These are phyloP conservation scores for Scutellaria galericulata DNA, from an alignment of 257 asterid genomes.

Conservation along the genomic window DNA sequence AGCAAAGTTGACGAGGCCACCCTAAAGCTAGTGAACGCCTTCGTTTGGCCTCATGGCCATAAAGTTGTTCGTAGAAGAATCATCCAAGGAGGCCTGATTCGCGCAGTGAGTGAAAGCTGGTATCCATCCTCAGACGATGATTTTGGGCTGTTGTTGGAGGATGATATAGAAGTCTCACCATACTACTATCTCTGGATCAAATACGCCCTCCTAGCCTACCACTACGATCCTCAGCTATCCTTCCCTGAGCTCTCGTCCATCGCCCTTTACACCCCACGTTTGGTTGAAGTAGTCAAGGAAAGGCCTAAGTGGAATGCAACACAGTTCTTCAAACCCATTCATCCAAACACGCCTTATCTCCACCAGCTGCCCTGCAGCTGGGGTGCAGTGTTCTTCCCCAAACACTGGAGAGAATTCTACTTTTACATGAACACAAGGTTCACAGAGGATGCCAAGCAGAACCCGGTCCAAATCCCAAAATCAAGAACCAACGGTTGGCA, in stretches of 20 bases:
- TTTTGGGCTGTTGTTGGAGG: conserved; percentile 84
- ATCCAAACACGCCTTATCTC: conserved; percentile 93
- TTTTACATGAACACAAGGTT: conserved; percentile 95
- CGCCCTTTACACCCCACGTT: conserved; percentile 87
- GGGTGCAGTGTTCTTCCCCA: conserved; percentile 97
- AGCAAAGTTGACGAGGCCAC: conserved; percentile 85
- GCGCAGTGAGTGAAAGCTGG: conserved; percentile 97
- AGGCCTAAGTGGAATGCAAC: conserved; percentile 96
- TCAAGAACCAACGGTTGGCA: conserved; percentile 99
- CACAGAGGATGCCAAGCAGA: conserved; percentile 80
- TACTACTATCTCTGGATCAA: conserved; percentile 93
- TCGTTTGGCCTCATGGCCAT: conserved; percentile 88
- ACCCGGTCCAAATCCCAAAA: conserved; percentile 91
- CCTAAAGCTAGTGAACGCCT: conserved; percentile 63
- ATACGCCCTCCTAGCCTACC: conserved; percentile 77
- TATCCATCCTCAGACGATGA: conserved; percentile 89
- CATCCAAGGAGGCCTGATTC: conserved; percentile 92
- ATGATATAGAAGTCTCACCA: conserved; percentile 93
- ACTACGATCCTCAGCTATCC: conserved; percentile 85
- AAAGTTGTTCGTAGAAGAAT: conserved; percentile 75
- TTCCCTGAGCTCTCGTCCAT: conserved; percentile 87
- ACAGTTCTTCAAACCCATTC: conserved; percentile 67
- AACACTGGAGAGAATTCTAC: conserved; percentile 92
- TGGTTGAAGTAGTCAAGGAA: conserved; percentile 93
- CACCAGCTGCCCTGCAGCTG: conserved; percentile 96